phyloP scores from a whole-genome alignment of 106 monocot species.

The Acorus calamus region DNA sequence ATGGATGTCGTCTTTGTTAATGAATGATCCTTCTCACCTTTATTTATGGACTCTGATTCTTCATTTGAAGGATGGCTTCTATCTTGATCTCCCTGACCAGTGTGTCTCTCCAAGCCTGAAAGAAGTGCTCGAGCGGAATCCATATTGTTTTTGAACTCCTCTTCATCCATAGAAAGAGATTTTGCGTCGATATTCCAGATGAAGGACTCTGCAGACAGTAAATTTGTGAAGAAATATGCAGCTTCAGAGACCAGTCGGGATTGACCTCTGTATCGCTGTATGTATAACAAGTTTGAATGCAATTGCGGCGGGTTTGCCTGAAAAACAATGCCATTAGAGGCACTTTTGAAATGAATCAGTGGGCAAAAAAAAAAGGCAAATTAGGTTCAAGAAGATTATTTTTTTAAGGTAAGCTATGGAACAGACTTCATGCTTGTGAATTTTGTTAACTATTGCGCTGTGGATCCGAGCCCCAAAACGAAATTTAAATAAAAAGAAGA shows the following conservation, averaged over 20 bases:
- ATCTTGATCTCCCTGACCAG: conserved; percentile 16
- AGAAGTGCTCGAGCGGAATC: conserved; percentile 56
- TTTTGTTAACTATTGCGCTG: too few relatives aligned
- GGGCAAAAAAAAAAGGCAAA: too few relatives aligned
- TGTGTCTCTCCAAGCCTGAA: conserved; percentile 30
- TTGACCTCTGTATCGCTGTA: conserved; percentile 73
- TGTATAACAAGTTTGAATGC: conserved; percentile 86
- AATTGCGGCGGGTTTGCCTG: conserved; percentile 96
- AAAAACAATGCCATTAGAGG: not conserved
- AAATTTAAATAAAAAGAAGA: too few relatives aligned
- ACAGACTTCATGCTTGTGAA: too few relatives aligned
- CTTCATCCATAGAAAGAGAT: conserved; percentile 79
- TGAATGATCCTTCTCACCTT: conserved; percentile 5
- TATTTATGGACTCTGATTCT: too few relatives aligned
- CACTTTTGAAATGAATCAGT: too few relatives aligned
- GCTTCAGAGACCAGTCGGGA: conserved; percentile 79
- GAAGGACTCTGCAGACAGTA: conserved; percentile 88
- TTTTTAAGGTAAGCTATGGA: too few relatives aligned
- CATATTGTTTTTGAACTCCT: conserved; percentile 75
- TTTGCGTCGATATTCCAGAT: conserved; percentile 73
- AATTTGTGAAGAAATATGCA: conserved; percentile 91
- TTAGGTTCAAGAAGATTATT: too few relatives aligned
- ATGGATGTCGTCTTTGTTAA: conserved; percentile 13
- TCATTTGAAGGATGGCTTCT: not conserved
- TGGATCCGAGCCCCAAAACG: too few relatives aligned